Evolutionary conservation across 805 yeast genomes (phyloP), one percentile per base, ranked within the genome.

Genomic region (Pichia heedii): DNA sequence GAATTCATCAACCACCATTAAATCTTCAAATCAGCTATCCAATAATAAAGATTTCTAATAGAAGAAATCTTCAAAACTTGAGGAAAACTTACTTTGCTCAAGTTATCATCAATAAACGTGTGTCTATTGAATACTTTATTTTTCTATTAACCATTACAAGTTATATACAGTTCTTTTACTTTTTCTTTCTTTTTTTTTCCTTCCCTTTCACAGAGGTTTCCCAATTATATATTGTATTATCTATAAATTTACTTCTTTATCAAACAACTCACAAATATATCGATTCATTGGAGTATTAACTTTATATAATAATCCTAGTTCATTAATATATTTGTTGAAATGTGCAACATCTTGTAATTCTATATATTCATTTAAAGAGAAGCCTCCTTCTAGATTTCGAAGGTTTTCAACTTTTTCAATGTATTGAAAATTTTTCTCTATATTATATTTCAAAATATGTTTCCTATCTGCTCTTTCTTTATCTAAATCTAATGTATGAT

Each of bases 331-430:
- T 22, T 19, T 36, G 20, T 44, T 44, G 5, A 43, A 27, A 13
- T 27, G 9, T 6, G 32, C 32, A 27, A 27, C 6, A 27, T 27
- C 32, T 27, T 11, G 12, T 6, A 8, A n/a, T 27, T 9, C 5
- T 27, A 27, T 13, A 27, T 8, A 3, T 13, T 27, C 32, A 15
- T 27, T n/a, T n/a, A n/a, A n/a, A n/a, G n/a, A n/a, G n/a, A n/a
- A n/a, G n/a, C n/a, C 42, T 20, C 29, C 39, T 11, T 19, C 36
- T 3, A 36, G 36, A 30, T 43, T 32, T 39, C 46, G 22, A 20
- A 12, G 20, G 20, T 33, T 33, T 20, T 24, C 13, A 39, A 7
- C 13, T 33, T 20, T 33, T 26, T 22, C 18, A 21, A 16, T 22
- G 24, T 15, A 24, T 33, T 16, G 12, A 33, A 18, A 18, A 27